phyloP scores from a whole-genome alignment of 2,329 filamentous ascomycete species.

The Clonostachys sp. region DNA sequence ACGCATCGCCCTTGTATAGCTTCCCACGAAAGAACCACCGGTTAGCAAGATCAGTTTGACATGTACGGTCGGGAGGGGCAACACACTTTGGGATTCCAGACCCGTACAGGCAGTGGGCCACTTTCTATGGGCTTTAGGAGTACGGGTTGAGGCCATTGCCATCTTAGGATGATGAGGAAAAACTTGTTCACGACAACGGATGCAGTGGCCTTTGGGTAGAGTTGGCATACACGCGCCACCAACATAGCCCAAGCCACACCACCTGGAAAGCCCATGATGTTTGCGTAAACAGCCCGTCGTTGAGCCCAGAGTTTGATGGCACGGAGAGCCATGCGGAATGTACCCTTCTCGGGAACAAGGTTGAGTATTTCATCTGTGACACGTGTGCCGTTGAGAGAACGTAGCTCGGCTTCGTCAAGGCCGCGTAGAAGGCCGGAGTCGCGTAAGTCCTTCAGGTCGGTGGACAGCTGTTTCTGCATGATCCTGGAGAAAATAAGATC shows the following conservation, averaged over 20 bases:
- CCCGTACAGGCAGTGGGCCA: slow-evolving; percentile 72
- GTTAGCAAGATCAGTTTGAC: background rate
- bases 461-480: slow-evolving; percentile 64
- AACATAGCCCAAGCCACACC: slow-evolving; percentile 98
- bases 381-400: slow-evolving; percentile 88
- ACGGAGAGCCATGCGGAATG: slow-evolving; percentile 83
- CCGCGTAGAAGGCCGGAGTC: slow-evolving; percentile 84
- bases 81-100: slow-evolving; percentile 88
- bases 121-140: slow-evolving; percentile 84
- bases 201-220: slow-evolving; percentile 88
- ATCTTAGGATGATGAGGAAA: slow-evolving; percentile 85
- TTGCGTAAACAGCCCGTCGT: slow-evolving; percentile 86
- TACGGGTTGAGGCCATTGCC: slow-evolving; percentile 94
- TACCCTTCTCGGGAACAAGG: slow-evolving; percentile 82
- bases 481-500: slow-evolving; percentile 87
- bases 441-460: slow-evolving; percentile 59
- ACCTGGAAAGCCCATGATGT: slow-evolving; percentile 93
- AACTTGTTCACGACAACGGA: slow-evolving; percentile 90
- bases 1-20: slow-evolving; percentile 75
- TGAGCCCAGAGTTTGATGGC: slow-evolving; percentile 97
- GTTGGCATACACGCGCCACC: slow-evolving; percentile 89
- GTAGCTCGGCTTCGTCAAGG: slow-evolving; percentile 79
- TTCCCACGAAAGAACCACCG: slow-evolving; percentile 19
- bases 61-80: background rate
- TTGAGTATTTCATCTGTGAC: slow-evolving; percentile 90